Evolutionary conservation across 257 asterid genomes (phyloP).

Genomic region (Ocimum tenuiflorum): DNA sequence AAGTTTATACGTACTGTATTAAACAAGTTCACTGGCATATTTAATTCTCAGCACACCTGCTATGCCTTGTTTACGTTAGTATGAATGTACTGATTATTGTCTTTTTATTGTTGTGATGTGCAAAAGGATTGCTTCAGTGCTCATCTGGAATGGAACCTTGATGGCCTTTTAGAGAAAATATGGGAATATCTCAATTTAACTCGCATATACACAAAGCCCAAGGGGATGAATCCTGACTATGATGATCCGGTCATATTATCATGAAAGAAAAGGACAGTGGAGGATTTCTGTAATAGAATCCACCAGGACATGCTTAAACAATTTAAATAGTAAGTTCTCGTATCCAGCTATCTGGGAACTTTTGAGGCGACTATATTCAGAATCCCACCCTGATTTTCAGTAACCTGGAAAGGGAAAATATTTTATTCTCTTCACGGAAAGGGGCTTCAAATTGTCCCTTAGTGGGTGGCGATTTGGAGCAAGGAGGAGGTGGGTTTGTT

Average conservation of each 20-base stretch:
- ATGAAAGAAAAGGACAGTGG: conserved; percentile 75
- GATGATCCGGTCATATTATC: conserved; percentile 96
- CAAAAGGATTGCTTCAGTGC: conserved; percentile 49
- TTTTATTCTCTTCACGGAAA: too few species aligned
- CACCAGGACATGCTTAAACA: conserved; percentile 98
- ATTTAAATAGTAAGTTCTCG: conserved; percentile 69
- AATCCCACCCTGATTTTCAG: too few species aligned
- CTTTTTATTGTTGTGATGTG: conserved; percentile 7
- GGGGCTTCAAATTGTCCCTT: too few species aligned
- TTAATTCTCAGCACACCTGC: neutral
- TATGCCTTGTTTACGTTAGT: neutral
- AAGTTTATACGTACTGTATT: too few species aligned
- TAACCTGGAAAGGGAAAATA: too few species aligned
- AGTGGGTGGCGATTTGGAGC: too few species aligned
- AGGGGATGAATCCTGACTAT: conserved; percentile 98
- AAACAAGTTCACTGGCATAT: too few species aligned
- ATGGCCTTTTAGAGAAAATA: conserved; percentile 85
- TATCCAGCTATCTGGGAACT: neutral
- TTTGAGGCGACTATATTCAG: too few species aligned
- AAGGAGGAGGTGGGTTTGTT: too few species aligned
- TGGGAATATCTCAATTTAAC: conserved; percentile 94
- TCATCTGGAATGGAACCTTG: conserved; percentile 98
- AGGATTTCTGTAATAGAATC: conserved; percentile 83
- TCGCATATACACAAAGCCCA: conserved; percentile 97
- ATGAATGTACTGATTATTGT: neutral